Percentiles rank a stretch among this genome's conserved stretches.
Conservation (phyloP, 2,329 filamentous ascomycete species). For the Ophiosphaerella korrae region DNA sequence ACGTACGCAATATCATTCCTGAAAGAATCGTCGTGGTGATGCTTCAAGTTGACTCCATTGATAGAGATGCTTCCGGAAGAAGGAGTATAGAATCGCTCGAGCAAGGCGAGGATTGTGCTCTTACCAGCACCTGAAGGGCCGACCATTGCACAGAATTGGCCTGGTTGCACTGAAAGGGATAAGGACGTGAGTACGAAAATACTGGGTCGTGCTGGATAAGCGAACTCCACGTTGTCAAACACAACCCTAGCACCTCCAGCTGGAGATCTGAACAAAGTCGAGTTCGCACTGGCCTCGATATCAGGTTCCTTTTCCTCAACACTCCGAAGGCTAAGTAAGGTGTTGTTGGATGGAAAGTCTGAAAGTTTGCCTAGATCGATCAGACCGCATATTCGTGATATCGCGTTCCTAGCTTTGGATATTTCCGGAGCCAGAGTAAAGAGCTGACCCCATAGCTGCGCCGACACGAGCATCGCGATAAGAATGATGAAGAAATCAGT, state of each 20-base stretch:
- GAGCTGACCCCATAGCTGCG: constrained; percentile 74
- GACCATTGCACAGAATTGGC: constrained; percentile 68
- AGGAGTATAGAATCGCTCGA: constrained; percentile 62
- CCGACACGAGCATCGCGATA: constrained; percentile 72
- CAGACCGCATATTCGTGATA: constrained; percentile 78
- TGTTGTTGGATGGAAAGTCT: constrained; percentile 75
- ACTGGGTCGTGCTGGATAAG: constrained; percentile 68
- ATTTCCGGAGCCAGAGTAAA: constrained; percentile 77
- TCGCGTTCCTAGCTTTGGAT: constrained; percentile 67
- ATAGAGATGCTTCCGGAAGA: constrained; percentile 58
- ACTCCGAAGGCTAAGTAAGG: constrained; percentile 79
- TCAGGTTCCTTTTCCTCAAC: constrained; percentile 59
- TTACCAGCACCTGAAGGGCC: constrained; percentile 71
- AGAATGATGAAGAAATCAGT: constrained; percentile 77
- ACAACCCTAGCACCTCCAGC: constrained; percentile 57
- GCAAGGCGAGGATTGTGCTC: constrained; percentile 63
- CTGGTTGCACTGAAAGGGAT: constrained; percentile 61
- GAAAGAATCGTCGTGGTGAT: constrained; percentile 46
- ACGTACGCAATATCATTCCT: constrained; percentile 54
- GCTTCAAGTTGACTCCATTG: constrained; percentile 56
- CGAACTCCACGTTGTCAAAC: constrained; percentile 66
- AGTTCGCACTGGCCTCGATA: constrained; percentile 38
- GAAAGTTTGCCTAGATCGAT: constrained; percentile 42
- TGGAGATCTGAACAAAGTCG: constrained; percentile 69
- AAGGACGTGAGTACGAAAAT: constrained; percentile 62